Conservation (phyloP, 352 stramenopile species). For the Thalassiosira livingstoniorum region DNA sequence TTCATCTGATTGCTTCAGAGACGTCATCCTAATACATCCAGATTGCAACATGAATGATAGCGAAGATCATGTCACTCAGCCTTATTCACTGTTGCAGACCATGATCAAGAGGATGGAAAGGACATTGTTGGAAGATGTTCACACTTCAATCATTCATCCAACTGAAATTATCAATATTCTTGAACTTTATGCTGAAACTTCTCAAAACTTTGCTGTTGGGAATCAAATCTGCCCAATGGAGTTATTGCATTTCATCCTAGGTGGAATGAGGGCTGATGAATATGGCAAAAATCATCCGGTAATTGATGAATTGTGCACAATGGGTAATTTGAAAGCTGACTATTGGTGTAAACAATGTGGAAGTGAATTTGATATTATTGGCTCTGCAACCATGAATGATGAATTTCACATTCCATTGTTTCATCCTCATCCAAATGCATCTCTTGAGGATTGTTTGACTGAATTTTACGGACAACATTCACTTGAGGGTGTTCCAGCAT, state of each 20-base stretch:
- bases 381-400: not conserved
- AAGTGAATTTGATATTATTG: not conserved
- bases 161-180: too few relatives aligned
- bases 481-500: too few relatives aligned
- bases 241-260: not conserved
- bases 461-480: too few relatives aligned
- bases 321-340: not conserved
- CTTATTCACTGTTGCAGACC: not conserved
- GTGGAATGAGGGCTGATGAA: not conserved
- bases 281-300: not conserved
- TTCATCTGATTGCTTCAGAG: not conserved
- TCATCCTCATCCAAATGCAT: not conserved
- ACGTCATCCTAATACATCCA: not conserved
- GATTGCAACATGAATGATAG: not conserved
- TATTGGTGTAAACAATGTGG: not conserved
- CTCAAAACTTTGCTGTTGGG: not conserved
- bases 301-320: not conserved
- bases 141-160: too few relatives aligned
- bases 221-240: not conserved
- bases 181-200: not conserved
- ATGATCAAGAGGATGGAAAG: too few relatives aligned
- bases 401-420: not conserved
- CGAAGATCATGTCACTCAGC: not conserved
- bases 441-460: too few relatives aligned
- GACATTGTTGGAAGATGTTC: too few relatives aligned